Base-by-base conservation (phyloP, 2,329 filamentous ascomycete genomes). In the Alternaria atra region DNA sequence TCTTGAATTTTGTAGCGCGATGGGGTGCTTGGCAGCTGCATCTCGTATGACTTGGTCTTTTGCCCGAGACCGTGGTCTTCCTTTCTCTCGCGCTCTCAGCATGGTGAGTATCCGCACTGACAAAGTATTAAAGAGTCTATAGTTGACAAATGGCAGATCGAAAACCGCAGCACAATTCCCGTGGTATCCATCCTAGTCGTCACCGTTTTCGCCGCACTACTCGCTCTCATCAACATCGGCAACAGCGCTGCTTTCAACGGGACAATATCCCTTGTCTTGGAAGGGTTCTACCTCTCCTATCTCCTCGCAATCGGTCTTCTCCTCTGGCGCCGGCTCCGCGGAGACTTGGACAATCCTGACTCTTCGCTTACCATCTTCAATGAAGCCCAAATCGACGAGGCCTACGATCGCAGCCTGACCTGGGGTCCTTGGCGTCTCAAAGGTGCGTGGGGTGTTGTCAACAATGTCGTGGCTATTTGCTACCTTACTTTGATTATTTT, bases 191-290 rank as follows among this genome's bases (percentile, higher is more conserved):
- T 85, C 56, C 69, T 83, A 54, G 74, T 83, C 6, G 82, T 83
- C 2, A 79, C 83, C 5, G 67, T 79, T 10, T 75, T 81, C 39
- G 80, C 81, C 17, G 73, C 77, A 5, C 76, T 85, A 4, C 78
- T 86, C 37, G 80, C 81, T 1, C 73, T 86, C 25, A 84, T 86
- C 76, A 85, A 85, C 66, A 81, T 86, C 55, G 84, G 83, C 44
- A 84, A 82, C n/a, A 71, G 75, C 20, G 69, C 66, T 1, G 75
- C 76, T 15, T 77, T 78, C 65, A 77, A 76, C 54, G 75, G 73
- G 23, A 77, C 74, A 3, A 75, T 77, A 30, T 76, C 73, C 34
- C 66, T 78, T 9, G 73, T 76, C 10, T 64, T 78, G 5, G 74
- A 77, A 62, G 75, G 75, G 4, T 77, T 78, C 58, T 78, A 78